phyloP scores from a whole-genome alignment of 2,329 filamentous ascomycete genomes.

The Neonectria neomacrospora region DNA sequence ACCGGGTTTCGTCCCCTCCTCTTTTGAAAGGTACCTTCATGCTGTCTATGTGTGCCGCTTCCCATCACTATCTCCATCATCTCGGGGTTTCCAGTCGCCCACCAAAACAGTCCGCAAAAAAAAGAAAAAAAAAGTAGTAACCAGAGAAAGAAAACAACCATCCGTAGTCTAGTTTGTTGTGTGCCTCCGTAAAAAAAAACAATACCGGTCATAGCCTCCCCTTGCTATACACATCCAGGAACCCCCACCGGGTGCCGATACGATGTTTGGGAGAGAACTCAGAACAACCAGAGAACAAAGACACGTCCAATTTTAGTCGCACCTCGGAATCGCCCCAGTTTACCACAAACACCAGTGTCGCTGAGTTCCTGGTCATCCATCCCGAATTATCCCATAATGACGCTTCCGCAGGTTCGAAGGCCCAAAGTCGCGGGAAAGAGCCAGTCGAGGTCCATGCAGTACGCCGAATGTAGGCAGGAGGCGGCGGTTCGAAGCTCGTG shows the following conservation, averaged over 20 bases:
- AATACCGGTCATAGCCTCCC: conserved; percentile 44
- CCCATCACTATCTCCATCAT: conserved; percentile 14
- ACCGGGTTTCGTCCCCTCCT: conserved; percentile 19
- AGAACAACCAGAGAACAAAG: conserved; percentile 32
- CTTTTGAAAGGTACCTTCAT: conserved; percentile 22
- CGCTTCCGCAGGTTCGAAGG: conserved; percentile 15
- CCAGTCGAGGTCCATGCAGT: conserved; percentile 20
- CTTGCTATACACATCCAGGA: conserved; percentile 25
- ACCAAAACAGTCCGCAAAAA: conserved; percentile 26
- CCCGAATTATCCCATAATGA: conserved; percentile 21
- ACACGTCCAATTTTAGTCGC: conserved; percentile 32
- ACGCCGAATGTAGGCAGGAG: conserved; percentile 22
- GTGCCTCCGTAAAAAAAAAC: conserved; percentile 37
- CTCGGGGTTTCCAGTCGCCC: conserved; percentile 32
- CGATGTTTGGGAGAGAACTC: conserved; percentile 26
- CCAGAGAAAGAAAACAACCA: conserved; percentile 43
- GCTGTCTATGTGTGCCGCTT: conserved; percentile 30
- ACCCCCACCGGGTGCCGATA: conserved; percentile 12
- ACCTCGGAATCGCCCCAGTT: conserved; percentile 31
- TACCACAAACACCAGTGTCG: conserved; percentile 27
- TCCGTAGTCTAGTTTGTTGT: conserved; percentile 48
- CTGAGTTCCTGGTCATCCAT: conserved; percentile 22
- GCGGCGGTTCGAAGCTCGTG: conserved; percentile 28
- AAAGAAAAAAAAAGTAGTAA: conserved; percentile 36
- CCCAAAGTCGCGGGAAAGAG: conserved; percentile 16